Percentiles rank a stretch among this genome's conserved stretches.
Evolutionary conservation across 352 stramenopile species (phyloP).

Genomic region (Phytophthora pistaciae): DNA sequence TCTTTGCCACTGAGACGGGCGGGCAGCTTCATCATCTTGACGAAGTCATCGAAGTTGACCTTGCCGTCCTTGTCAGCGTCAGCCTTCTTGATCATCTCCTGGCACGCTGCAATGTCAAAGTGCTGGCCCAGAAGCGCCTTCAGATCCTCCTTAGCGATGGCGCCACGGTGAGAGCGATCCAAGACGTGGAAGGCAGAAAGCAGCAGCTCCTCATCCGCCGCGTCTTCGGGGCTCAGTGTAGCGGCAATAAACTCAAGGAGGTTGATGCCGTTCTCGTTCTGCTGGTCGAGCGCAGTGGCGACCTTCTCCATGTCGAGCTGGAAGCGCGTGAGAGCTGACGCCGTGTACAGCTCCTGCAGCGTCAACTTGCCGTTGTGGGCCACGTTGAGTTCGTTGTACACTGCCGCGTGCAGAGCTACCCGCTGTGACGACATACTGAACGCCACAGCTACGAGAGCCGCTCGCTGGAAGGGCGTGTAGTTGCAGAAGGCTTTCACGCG

Average conservation of each 20-base stretch:
- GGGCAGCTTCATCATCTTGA: slow-evolving; percentile 67
- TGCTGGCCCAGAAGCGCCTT: slow-evolving; percentile 65
- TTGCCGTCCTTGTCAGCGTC: slow-evolving; percentile 76
- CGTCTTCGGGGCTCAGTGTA: slow-evolving; percentile 67
- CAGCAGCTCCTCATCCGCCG: slow-evolving; percentile 64
- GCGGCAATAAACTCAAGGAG: slow-evolving; percentile 84
- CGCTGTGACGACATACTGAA: slow-evolving; percentile 75
- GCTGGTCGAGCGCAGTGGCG: slow-evolving; percentile 73
- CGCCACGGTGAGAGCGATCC: slow-evolving; percentile 65
- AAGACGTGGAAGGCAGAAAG: slow-evolving; percentile 69
- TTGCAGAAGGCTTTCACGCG: slow-evolving; percentile 74
- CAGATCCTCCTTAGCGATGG: slow-evolving; percentile 67
- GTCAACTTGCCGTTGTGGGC: slow-evolving; percentile 81
- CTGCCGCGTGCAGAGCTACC: slow-evolving; percentile 60
- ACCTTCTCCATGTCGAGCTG: slow-evolving; percentile 75
- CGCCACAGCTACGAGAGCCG: slow-evolving; percentile 71
- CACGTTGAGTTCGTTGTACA: slow-evolving; percentile 86
- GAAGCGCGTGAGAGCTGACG: slow-evolving; percentile 61
- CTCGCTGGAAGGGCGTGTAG: slow-evolving; percentile 68
- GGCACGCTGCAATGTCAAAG: slow-evolving; percentile 58
- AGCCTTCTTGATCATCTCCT: slow-evolving; percentile 73
- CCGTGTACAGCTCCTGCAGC: slow-evolving; percentile 66
- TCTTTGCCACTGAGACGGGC: slow-evolving; percentile 7
- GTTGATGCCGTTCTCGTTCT: slow-evolving; percentile 80
- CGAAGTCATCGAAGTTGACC: slow-evolving; percentile 77